Percentiles rank a stretch among this genome's conserved stretches.
These are phyloP conservation scores for Vanrija pseudolonga DNA, from an alignment of 1,284 basidiomycete species.

Conservation along the genomic window DNA sequence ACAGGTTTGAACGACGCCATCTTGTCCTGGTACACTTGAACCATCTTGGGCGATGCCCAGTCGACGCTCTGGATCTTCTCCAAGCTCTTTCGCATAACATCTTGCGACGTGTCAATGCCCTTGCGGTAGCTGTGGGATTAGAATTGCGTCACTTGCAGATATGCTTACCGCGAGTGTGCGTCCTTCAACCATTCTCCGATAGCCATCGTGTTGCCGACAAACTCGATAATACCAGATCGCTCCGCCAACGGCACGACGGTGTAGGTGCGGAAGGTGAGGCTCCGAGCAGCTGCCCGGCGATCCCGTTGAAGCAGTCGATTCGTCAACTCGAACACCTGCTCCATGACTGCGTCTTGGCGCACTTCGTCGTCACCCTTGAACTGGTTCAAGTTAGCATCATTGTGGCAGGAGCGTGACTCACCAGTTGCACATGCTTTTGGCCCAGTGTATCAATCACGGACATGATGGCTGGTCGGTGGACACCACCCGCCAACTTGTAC, in stretches of 20 bases:
- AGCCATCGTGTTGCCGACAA: conserved; percentile 75
- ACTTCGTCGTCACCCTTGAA: conserved; percentile 93
- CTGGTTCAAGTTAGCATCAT: conserved; percentile 49
- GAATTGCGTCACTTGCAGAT: neutral
- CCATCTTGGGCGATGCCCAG: conserved; percentile 39
- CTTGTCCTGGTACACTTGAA: conserved; percentile 57
- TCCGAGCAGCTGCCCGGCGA: conserved; percentile 67
- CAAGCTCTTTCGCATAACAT: conserved; percentile 26
- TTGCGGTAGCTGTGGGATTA: conserved; percentile 27
- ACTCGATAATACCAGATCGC: conserved; percentile 84
- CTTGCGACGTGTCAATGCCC: conserved; percentile 20
- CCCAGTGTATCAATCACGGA: conserved; percentile 69
- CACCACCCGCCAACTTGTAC: conserved; percentile 71
- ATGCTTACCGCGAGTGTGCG: conserved; percentile 61
- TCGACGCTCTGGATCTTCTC: conserved; percentile 39
- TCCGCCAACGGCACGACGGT: conserved; percentile 80
- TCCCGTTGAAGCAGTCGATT: conserved; percentile 74
- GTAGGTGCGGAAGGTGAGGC: conserved; percentile 76
- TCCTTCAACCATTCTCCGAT: conserved; percentile 61
- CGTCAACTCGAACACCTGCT: conserved; percentile 90
- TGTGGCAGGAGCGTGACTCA: conserved; percentile 48
- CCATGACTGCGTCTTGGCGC: conserved; percentile 97
- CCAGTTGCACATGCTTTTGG: conserved; percentile 71
- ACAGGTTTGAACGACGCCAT: conserved; percentile 70
- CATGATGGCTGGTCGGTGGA: conserved; percentile 79